phyloP scores from a whole-genome alignment of 2,329 filamentous ascomycete genomes.

The Helminthosporium solani region DNA sequence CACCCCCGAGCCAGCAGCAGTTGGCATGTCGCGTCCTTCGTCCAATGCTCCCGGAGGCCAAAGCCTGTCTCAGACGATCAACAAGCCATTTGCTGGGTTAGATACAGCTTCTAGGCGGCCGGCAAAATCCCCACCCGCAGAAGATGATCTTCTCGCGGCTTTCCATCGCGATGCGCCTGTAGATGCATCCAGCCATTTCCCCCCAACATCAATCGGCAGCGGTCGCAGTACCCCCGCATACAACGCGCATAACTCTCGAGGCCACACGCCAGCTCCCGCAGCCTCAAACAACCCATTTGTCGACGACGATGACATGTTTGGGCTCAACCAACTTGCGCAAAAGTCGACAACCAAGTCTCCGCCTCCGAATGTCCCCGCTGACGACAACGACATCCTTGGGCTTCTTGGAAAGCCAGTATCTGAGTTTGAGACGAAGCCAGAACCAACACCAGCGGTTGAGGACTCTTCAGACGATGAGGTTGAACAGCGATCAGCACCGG shows the following conservation, averaged over 20 bases:
- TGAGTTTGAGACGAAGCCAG: conserved; percentile 45
- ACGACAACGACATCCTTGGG: conserved; percentile 62
- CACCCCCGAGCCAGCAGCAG: conserved; percentile 45
- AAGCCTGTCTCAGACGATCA: conserved; percentile 39
- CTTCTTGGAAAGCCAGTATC: conserved; percentile 61
- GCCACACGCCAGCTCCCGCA: conserved; percentile 28
- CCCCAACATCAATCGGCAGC: conserved; percentile 46
- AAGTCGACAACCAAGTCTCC: conserved; percentile 28
- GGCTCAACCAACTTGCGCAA: conserved; percentile 65
- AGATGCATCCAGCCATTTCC: conserved; percentile 61
- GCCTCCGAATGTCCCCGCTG: conserved; percentile 15
- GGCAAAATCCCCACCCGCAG: conserved; percentile 40
- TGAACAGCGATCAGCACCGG: conserved; percentile 20
- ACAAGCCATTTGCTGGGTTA: conserved; percentile 41
- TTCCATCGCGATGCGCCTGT: conserved; percentile 62
- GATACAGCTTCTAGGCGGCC: conserved; percentile 34
- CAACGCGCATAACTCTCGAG: conserved; percentile 25
- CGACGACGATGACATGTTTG: conserved; percentile 83
- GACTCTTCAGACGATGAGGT: conserved; percentile 8
- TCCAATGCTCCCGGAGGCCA: conserved; percentile 25
- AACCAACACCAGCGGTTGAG: conserved; percentile 12
- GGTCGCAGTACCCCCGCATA: conserved; percentile 44
- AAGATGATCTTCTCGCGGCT: conserved; percentile 62
- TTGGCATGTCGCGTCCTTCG: conserved; percentile 25
- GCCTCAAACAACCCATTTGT: conserved; percentile 46